phyloP scores from a whole-genome alignment of 73 alveolate genomes.

The Stentor roeselii region DNA sequence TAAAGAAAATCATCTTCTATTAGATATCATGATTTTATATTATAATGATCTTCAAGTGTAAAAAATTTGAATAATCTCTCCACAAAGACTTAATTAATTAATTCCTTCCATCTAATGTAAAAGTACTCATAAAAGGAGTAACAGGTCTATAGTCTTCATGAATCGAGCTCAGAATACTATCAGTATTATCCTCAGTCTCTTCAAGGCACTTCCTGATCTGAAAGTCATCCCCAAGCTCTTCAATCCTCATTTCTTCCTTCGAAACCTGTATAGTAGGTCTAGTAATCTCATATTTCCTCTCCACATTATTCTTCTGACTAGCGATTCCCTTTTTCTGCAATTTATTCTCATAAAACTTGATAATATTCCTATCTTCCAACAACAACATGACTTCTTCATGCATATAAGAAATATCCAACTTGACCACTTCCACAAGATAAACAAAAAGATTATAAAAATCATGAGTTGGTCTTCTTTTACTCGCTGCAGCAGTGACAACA shows the following conservation, averaged over 20 bases:
- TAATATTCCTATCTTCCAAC: neutral
- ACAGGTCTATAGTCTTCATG: neutral
- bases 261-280: neutral
- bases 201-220: neutral
- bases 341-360: neutral
- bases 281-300: neutral
- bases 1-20: neutral
- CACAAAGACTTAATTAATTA: neutral
- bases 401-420: slow-evolving; percentile 18
- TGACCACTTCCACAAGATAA: neutral
- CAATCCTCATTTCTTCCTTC: neutral
- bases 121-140: slow-evolving; percentile 12
- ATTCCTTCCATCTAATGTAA: neutral
- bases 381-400: slow-evolving; percentile 11
- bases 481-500: slow-evolving; percentile 16
- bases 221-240: slow-evolving; percentile 10
- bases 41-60: neutral
- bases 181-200: neutral
- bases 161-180: slow-evolving; percentile 19
- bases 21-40: neutral
- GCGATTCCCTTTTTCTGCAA: neutral
- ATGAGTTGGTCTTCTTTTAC: neutral
- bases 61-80: too few species aligned
- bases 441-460: neutral
- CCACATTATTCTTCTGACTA: neutral